These are phyloP conservation scores for Aegilops longissima DNA, from an alignment of 176 grass and related monocot species.

Conservation along the genomic window DNA sequence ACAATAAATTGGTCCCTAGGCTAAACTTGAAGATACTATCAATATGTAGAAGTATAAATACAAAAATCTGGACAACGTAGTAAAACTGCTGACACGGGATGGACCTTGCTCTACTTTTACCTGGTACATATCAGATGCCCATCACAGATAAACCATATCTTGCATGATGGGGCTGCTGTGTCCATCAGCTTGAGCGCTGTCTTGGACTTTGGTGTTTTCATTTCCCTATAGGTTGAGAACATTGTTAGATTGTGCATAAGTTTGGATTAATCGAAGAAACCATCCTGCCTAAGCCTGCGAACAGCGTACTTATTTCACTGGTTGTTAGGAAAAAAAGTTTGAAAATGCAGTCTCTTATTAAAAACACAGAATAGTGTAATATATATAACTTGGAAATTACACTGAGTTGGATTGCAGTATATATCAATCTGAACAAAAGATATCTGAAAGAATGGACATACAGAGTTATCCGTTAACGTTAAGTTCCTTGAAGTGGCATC, in stretches of 20 bases:
- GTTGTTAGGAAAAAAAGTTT: neutral
- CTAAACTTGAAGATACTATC: neutral
- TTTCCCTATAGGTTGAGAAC: conserved; percentile 47
- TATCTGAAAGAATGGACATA: neutral
- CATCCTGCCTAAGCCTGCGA: neutral
- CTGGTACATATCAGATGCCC: conserved; percentile 59
- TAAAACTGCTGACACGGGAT: neutral
- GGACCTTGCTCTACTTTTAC: conserved; percentile 30
- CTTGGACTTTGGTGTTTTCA: conserved; percentile 57
- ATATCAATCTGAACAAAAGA: neutral
- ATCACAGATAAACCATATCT: conserved; percentile 84
- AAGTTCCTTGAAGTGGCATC: too few species aligned
- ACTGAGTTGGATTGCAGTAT: neutral
- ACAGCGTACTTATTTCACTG: neutral
- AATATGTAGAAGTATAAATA: neutral
- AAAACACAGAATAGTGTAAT: neutral
- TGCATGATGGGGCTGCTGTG: conserved; percentile 49
- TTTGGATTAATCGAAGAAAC: neutral
- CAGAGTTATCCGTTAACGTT: neutral
- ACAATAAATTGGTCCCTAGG: neutral
- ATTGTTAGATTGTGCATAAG: conserved; percentile 19
- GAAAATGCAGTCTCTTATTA: neutral
- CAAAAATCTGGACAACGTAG: too few species aligned
- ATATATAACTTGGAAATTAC: neutral
- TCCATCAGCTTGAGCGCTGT: conserved; percentile 53